Evolutionary conservation across 2,329 filamentous ascomycete species (phyloP).

Genomic region (Colletotrichum navitas): DNA sequence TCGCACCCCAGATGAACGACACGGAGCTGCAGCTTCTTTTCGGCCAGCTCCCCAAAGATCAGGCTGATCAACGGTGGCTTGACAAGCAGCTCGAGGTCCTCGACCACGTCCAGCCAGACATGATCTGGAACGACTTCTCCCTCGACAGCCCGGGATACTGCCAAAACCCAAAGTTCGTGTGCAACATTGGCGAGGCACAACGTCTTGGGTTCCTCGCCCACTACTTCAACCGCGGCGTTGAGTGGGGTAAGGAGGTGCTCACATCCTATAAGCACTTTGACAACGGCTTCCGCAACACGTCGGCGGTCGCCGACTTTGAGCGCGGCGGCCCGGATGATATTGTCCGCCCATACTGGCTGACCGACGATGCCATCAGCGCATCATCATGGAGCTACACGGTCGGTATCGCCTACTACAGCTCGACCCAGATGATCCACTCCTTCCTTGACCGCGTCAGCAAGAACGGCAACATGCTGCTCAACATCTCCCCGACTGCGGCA

Average conservation of each 20-base stretch:
- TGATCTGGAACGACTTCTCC: neutral
- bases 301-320: neutral
- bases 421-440: neutral
- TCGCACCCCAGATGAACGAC: neutral
- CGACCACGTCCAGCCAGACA: neutral
- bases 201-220: neutral
- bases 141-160: neutral
- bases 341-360: neutral
- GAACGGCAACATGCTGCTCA: slow-evolving; percentile 3
- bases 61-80: neutral
- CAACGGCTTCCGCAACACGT: neutral
- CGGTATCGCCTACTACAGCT: neutral
- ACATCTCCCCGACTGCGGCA: neutral
- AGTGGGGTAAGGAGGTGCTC: neutral
- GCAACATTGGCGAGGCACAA: neutral
- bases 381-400: neutral
- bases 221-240: neutral
- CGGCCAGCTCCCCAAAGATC: neutral
- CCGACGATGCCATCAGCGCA: neutral
- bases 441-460: neutral
- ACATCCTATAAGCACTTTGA: neutral
- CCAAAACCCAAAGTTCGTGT: neutral
- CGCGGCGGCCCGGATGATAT: neutral
- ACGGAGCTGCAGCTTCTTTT: neutral
- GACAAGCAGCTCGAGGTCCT: neutral